phyloP scores from a whole-genome alignment of 495 filamentous ascomycete species.

The Hypoxylon fuscum region DNA sequence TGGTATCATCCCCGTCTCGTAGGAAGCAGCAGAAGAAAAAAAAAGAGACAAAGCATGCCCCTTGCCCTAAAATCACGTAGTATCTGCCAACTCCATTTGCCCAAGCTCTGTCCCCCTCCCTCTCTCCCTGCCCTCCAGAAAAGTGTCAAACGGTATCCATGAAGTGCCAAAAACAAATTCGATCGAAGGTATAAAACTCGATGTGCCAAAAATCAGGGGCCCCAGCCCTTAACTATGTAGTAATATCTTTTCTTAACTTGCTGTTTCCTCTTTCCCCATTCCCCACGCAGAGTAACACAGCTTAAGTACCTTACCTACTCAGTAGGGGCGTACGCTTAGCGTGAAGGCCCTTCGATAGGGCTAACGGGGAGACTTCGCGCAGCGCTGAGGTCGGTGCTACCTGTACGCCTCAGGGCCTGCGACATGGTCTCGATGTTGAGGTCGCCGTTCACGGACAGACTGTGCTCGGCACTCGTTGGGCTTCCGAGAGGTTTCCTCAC shows the following conservation, averaged over 20 bases:
- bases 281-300: neutral
- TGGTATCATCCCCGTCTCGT: slow-evolving; percentile 32
- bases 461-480: slow-evolving; percentile 50
- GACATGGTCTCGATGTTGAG: slow-evolving; percentile 90
- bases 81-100: slow-evolving; percentile 41
- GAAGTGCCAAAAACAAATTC: slow-evolving; percentile 33
- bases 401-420: slow-evolving; percentile 83
- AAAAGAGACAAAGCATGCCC: slow-evolving; percentile 17
- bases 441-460: slow-evolving; percentile 64
- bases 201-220: slow-evolving; percentile 1
- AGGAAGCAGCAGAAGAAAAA: slow-evolving; percentile 11
- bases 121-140: slow-evolving; percentile 27
- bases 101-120: slow-evolving; percentile 35
- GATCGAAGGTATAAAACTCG: slow-evolving; percentile 3
- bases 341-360: slow-evolving; percentile 56
- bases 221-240: slow-evolving; percentile 21
- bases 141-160: slow-evolving; percentile 45
- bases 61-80: slow-evolving; percentile 27
- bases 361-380: slow-evolving; percentile 69
- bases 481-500: slow-evolving; percentile 60
- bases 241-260: slow-evolving; percentile 7
- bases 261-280: too few species aligned
- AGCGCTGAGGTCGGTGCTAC: slow-evolving; percentile 78
- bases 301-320: neutral
- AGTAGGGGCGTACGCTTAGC: too few species aligned